Conservation (phyloP, 306 rosid genomes). For the Elaeagnus macrophylla region DNA sequence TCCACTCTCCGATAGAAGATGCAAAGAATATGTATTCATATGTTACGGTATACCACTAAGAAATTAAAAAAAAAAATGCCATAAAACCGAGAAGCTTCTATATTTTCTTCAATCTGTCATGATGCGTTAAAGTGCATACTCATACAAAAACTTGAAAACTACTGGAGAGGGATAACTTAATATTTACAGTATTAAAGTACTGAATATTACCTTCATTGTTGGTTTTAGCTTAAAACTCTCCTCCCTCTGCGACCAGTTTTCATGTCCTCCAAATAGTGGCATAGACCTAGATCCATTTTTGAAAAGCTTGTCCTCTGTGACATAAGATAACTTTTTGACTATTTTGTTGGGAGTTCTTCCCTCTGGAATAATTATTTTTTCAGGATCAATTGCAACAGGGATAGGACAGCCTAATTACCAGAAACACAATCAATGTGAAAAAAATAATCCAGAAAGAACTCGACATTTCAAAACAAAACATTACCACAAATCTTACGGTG, state of each 20-base stretch:
- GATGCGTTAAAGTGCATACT: neutral
- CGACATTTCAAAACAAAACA: constrained; percentile 7
- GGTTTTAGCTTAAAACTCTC: constrained; percentile 66
- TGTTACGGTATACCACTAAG: no score
- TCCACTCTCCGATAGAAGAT: no score
- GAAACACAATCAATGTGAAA: constrained; percentile 10
- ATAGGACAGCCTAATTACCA: constrained; percentile 61
- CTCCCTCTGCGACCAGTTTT: constrained; percentile 74
- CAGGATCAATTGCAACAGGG: constrained; percentile 61
- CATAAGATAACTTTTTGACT: constrained; percentile 47
- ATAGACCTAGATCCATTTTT: constrained; percentile 30
- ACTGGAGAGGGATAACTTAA: neutral
- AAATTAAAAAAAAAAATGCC: no score
- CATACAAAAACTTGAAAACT: neutral
- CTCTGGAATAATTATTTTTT: constrained; percentile 58
- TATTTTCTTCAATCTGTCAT: no score
- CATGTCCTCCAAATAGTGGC: constrained; percentile 83
- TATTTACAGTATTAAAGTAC: constrained; percentile 9
- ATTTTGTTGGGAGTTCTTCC: constrained; percentile 53
- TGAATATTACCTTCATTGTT: constrained; percentile 65
- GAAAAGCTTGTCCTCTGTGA: constrained; percentile 41
- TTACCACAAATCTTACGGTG: constrained; percentile 58
- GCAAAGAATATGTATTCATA: no score
- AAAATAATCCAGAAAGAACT: constrained; percentile 10
- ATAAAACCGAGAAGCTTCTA: no score